Evolutionary conservation across 2,329 filamentous ascomycete genomes (phyloP).

Genomic region (Parasarocladium wereldwijsianum): DNA sequence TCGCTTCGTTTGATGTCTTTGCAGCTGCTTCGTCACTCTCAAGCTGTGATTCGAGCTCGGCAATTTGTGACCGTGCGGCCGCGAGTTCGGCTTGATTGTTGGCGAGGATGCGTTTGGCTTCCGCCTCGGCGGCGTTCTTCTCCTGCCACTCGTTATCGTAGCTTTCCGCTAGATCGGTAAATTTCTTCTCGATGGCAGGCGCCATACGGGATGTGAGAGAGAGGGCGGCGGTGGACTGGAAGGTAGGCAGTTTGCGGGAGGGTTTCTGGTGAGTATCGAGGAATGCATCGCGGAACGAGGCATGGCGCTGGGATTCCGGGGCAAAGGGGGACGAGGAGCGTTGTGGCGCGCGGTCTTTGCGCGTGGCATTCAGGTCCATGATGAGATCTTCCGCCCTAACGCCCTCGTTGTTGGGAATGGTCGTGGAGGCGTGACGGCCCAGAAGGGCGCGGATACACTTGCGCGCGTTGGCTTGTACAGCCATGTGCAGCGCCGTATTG

Average conservation of each 20-base stretch:
- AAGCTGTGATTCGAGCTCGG: constrained; percentile 38
- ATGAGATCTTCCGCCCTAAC: constrained; percentile 78
- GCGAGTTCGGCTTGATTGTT: constrained; percentile 56
- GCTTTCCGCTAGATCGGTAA: constrained; percentile 52
- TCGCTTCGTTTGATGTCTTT: constrained; percentile 36
- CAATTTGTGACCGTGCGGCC: constrained; percentile 41
- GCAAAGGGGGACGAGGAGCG: constrained; percentile 63
- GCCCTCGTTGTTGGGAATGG: constrained; percentile 69
- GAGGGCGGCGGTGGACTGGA: constrained; percentile 51
- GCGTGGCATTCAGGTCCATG: constrained; percentile 54
- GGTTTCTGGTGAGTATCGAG: constrained; percentile 32
- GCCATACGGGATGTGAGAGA: constrained; percentile 56
- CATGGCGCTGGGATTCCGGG: constrained; percentile 43
- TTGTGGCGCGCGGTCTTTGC: constrained; percentile 52
- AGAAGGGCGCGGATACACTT: constrained; percentile 76
- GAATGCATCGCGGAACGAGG: constrained; percentile 35
- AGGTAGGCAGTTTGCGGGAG: constrained; percentile 25
- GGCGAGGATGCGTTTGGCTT: constrained; percentile 49
- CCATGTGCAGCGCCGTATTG: constrained; percentile 68
- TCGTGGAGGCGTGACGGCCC: constrained; percentile 66
- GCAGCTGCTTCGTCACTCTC: constrained; percentile 39
- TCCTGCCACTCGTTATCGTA: constrained; percentile 66
- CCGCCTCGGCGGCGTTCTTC: constrained; percentile 54
- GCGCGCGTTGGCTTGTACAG: constrained; percentile 69
- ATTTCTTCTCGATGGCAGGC: constrained; percentile 55